Base-by-base conservation (phyloP, 805 yeast genomes). In the Kazachstania africana region DNA sequence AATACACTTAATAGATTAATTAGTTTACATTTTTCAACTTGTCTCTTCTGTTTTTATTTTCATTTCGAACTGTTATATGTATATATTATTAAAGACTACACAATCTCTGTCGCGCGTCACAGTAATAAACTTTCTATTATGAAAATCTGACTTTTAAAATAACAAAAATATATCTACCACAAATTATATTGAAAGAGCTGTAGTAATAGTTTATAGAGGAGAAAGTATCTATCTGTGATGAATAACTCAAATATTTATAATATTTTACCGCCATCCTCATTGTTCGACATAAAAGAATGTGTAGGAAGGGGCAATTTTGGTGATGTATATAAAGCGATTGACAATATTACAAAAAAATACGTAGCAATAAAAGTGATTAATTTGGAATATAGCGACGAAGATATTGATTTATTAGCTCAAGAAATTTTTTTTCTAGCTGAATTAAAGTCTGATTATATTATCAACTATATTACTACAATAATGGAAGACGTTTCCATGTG, bases 301-400 rank as follows among this genome's bases (percentile, higher is more conserved):
- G 71, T 83, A 10, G 95, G 95, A 0, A 65, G 72, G 35, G 95
- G 95, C 1, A 79, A 79, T 42, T 83, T 83, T 61, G 95, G 95
- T 12, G 88, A 81, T 48, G 95, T 83, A 24, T 83, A 73, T 50
- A 70, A 65, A 45, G 91, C 84, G 3, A 37, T 37, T 6, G 63
- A 64, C 16, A 50, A 51, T 12, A 39, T 37, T 5, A 55, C 64
- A 2, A 55, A 60, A 4, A 45, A 58, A 15, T 47, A 67, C 2
- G 87, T 83, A 18, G 98, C 98, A 3, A 68, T 91, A n/a, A 88
- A 88, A 53, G 77, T 82, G 17, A 69, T 91, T 23, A 78, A 84
- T 48, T 59, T 87, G 25, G 97, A 91, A 37, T 75, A 75, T 21
- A 63, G 80, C 3, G 75, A 71, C 19, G 95, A 85, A 34, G 93